Evolutionary conservation across 306 rosid species (phyloP).

Genomic region (Cucurbita ficifolia): DNA sequence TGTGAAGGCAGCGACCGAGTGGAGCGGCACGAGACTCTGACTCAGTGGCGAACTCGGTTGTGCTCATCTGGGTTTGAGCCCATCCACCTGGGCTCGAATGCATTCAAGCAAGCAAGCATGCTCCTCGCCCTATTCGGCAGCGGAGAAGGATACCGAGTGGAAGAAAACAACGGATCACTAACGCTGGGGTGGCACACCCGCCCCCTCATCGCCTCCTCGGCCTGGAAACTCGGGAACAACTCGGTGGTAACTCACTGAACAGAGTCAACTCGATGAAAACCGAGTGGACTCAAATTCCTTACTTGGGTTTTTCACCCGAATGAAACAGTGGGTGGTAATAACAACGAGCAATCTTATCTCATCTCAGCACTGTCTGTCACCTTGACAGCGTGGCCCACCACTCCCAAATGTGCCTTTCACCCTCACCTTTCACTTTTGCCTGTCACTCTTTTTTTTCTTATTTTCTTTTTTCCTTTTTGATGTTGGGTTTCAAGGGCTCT

Average conservation of each 20-base stretch:
- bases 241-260: conserved; percentile 27
- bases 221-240: conserved; percentile 45
- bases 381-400: conserved; percentile 40
- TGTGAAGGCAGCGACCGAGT: conserved; percentile 78
- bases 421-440: conserved; percentile 3
- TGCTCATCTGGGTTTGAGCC: conserved; percentile 43
- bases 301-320: not conserved
- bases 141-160: conserved; percentile 81
- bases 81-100: conserved; percentile 76
- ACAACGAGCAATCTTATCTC: conserved; percentile 36
- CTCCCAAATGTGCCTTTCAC: not conserved
- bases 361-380: conserved; percentile 41
- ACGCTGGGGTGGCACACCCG: conserved; percentile 88
- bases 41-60: conserved; percentile 62
- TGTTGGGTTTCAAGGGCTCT: conserved; percentile 35
- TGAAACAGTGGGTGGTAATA: conserved; percentile 15
- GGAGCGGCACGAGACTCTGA: conserved; percentile 66
- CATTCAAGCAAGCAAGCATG: conserved; percentile 87
- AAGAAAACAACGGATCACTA: conserved; percentile 61
- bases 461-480: conserved; percentile 3
- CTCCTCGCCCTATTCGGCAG: conserved; percentile 51
- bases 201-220: conserved; percentile 78
- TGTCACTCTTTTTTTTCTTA: not conserved
- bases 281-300: not conserved
- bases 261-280: not conserved